Evolutionary conservation across 257 asterid species (phyloP), one percentile per base, ranked within the genome.

Genomic region (Rubia yunnanensis): DNA sequence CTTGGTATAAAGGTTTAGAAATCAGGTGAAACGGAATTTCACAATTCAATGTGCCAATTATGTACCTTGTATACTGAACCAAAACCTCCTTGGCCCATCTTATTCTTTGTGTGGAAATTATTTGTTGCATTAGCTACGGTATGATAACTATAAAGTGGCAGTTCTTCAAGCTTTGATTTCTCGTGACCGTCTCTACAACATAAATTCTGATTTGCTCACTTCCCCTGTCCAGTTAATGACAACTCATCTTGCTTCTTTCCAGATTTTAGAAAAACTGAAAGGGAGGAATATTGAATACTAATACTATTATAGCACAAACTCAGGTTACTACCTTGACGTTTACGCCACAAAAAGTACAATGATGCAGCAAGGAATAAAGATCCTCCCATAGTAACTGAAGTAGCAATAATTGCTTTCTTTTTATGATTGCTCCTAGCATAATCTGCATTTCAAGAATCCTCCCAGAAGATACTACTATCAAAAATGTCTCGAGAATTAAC

Each of bases 51-150:
- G 44, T 36, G 50, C 5, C 20, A 44, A 10, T 18, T 50, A 55
- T 35, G n/a, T 74, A 85, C 95, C 87, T 80, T 85, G 71, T 70
- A 87, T 18, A 87, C 95, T 7, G 81, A 72, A 69, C 88, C 90
- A 79, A 87, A 87, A 41, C 92, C 95, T 22, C 92, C 92, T 76
- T 63, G 74, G 58, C 90, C 90, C 23, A 85, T 80, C 79, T 67
- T 72, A 54, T 63, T 80, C 13, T 52, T 75, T 3, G 72, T 58
- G 17, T 79, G 73, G 62, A 87, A 87, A 60, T 66, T 60, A 24
- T 75, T 50, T 3, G 95, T 87, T 18, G 90, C 88, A 31, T 60
- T 75, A 17, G 70, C 77, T 54, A 85, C 74, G 22, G 72, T 49
- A 66, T 75, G 76, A 54, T 76, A 70, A n/a, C 61, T 46, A 24